Base-by-base conservation (phyloP, 2,329 filamentous ascomycete genomes). In the Gnomoniopsis smithogilvyi region DNA sequence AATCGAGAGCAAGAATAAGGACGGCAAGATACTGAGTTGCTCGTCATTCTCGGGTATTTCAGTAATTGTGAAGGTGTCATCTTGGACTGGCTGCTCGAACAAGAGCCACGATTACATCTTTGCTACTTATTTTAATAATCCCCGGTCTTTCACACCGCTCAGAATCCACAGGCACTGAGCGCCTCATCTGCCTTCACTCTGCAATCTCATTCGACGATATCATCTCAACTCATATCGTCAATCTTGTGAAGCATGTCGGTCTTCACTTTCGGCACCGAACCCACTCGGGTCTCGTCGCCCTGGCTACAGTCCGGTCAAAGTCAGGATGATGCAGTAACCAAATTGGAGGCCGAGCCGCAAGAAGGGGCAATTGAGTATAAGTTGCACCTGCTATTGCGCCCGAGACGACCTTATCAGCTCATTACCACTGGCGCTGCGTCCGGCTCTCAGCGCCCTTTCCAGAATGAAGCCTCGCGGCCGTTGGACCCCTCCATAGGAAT, bases 361-460 rank as follows among this genome's bases (percentile, higher is more conserved):
- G 89, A 96, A 63, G 95, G 95, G 0, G 92, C 95, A 19, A 96
- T 91, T 0, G 95, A 99, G 74, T 99, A 99, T 76, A 99, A 99
- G 73, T 77, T 99, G 47, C 95, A 98, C 74, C 79, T 99, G 6
- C 81, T 98, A 7, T 77, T 97, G 54, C 86, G 92, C 38, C 87
- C 90, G 17, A 83, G 94, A 85, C 83, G 7, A 96, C 50, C 53
- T 3, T 62, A 93, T 72, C 81, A 80, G 38, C 83, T 81, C 34
- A 88, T 88, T 70, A 93, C 86, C 64, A 96, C 92, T 41, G 51
- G 51, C 3, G 41, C 34, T 26, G 50, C 54, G 17, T 54, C 57
- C 6, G 60, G 53, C 3, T 60, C 60, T 19, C 57, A 56, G 19
- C 57, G 48, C 11, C 52, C 52, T 3, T 21, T 50, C 48, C 12